Evolutionary conservation across 2,329 filamentous ascomycete genomes (phyloP), one percentile per base, ranked within the genome.

Genomic region (Rutstroemia sp.): DNA sequence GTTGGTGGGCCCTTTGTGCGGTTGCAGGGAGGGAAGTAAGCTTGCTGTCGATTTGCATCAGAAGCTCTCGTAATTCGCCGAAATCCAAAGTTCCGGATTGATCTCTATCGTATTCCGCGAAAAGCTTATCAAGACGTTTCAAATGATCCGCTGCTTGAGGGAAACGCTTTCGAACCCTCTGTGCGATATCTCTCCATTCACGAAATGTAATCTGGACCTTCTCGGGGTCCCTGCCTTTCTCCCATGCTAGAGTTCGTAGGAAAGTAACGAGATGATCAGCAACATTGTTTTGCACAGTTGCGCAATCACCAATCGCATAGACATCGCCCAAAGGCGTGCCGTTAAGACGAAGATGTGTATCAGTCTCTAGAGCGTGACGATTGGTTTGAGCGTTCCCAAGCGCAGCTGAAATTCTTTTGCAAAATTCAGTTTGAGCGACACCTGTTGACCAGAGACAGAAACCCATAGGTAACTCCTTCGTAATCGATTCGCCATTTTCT

Each of bases 401-500:
- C 65, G 90, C 88, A n/a, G 80, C 75, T 2, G 92, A 86, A 27
- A 99, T 75, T 17, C 76, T 86, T 71, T 90, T 82, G 69, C 83
- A 88, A 62, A 99, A 84, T 25, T 88, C 81, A 4, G 89, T 88
- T 69, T 95, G 94, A 0, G 92, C 78, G 44, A 99, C 92, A 59
- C 94, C 94, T 0, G 94, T 99, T 0, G 94, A 97, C 94, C 94
- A 99, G 14, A 99, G 78, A 66, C 94, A 97, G 75, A 99, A 96
- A 27, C 91, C 94, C 77, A 90, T 92, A 0, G 94, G 92, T 0
- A 99, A 82, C 67, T 99, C 94, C 71, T 99, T 99, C 23, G 84
- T 87, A n/a, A 96, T 65, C 0, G 85, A 72, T 30, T 83, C 81
- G 45, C 90, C 91, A 54, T 90, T 76, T 3, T 88, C 81, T 49